Conservation (phyloP, 345 rosid genomes). For the Noccaea bulbosa region DNA sequence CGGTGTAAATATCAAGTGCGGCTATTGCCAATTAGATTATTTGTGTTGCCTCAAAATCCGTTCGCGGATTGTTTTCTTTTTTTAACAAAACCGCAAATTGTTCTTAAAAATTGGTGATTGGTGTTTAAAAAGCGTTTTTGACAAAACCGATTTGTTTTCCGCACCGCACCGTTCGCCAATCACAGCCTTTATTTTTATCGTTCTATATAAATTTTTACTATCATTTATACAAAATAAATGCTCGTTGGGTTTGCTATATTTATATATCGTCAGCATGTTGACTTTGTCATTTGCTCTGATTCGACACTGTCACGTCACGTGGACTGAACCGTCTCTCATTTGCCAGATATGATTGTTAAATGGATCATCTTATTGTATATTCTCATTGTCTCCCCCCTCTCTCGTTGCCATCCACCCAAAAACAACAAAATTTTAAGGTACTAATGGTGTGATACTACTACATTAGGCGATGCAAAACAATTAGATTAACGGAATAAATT, state of each 20-base stretch:
- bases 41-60: no score
- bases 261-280: slow-evolving; percentile 34
- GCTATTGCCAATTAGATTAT: no score
- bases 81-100: no score
- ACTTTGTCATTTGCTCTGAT: slow-evolving; percentile 23
- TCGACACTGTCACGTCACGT: slow-evolving; percentile 41
- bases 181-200: slow-evolving; percentile 1
- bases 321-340: slow-evolving; percentile 25
- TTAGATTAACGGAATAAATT: not conserved
- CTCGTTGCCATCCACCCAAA: slow-evolving; percentile 5
- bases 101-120: no score
- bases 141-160: no score
- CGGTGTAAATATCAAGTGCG: no score
- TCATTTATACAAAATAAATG: not conserved
- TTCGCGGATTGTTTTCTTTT: no score
- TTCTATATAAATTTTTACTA: not conserved
- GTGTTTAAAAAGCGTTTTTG: no score
- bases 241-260: slow-evolving; percentile 23
- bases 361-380: slow-evolving; percentile 14
- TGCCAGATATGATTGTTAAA: slow-evolving; percentile 29
- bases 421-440: not conserved
- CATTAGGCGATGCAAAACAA: not conserved
- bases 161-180: no score
- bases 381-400: slow-evolving; percentile 27
- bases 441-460: not conserved